Evolutionary conservation across 2,329 filamentous ascomycete species (phyloP).

Genomic region (Stagonosporopsis cucurbitacearum): DNA sequence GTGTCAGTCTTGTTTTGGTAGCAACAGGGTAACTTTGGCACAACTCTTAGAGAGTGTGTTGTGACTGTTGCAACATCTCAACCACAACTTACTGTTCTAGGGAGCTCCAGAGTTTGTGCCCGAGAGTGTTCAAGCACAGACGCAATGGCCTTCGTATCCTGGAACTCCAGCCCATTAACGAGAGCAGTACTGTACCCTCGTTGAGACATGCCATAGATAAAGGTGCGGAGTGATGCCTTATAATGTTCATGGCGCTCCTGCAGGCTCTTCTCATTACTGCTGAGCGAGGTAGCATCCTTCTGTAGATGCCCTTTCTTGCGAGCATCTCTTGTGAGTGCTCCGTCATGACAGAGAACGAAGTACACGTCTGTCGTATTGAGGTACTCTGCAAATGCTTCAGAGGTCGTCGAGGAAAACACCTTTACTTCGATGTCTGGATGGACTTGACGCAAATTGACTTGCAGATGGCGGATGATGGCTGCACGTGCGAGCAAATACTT

Average conservation of each 20-base stretch:
- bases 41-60: not conserved
- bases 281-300: constrained; percentile 26
- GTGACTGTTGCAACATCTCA: not conserved
- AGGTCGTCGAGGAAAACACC: constrained; percentile 57
- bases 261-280: constrained; percentile 26
- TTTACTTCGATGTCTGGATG: constrained; percentile 54
- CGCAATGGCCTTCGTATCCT: constrained; percentile 65
- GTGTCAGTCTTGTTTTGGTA: not conserved
- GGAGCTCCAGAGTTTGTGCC: constrained; percentile 25
- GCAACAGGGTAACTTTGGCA: not conserved
- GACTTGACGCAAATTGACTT: constrained; percentile 49
- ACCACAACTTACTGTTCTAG: constrained; percentile 25
- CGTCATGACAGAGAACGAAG: constrained; percentile 74
- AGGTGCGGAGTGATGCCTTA: constrained; percentile 48
- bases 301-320: constrained; percentile 27
- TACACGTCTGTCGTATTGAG: constrained; percentile 62
- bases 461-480: constrained; percentile 69
- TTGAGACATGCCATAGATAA: constrained; percentile 63
- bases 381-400: constrained; percentile 62
- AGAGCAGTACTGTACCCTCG: constrained; percentile 68
- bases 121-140: constrained; percentile 31
- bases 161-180: constrained; percentile 68
- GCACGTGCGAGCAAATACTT: constrained; percentile 69
- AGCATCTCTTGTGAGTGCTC: constrained; percentile 47
- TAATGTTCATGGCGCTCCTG: constrained; percentile 32